Evolutionary conservation across 345 rosid genomes (phyloP).

Genomic region (Eucalyptus curtisii): DNA sequence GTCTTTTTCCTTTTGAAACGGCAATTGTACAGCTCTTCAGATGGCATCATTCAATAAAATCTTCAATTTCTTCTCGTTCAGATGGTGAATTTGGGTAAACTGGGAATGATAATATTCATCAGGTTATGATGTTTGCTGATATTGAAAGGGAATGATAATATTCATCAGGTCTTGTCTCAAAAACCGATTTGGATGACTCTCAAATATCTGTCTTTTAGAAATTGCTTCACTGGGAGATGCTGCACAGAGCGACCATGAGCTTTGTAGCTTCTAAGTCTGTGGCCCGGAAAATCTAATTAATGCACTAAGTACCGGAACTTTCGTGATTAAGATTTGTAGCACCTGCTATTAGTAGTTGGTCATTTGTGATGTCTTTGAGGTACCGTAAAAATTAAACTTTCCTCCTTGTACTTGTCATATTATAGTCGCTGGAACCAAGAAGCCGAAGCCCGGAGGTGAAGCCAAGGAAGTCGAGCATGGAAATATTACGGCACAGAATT

Average conservation of each 20-base stretch:
- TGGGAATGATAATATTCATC: too few relatives aligned
- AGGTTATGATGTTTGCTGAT: too few relatives aligned
- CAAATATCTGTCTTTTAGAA: neutral
- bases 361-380: neutral
- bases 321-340: neutral
- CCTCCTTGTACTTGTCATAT: neutral
- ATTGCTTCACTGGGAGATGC: neutral
- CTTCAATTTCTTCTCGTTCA: too few relatives aligned
- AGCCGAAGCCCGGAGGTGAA: neutral
- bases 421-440: slow-evolving; percentile 4
- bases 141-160: neutral
- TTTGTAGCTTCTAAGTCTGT: neutral
- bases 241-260: neutral
- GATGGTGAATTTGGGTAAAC: too few relatives aligned
- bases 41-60: too few relatives aligned
- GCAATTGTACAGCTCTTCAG: too few relatives aligned
- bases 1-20: too few relatives aligned
- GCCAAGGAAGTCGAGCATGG: neutral
- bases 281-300: neutral
- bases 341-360: neutral
- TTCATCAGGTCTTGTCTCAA: neutral
- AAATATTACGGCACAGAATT: slow-evolving; percentile 3
- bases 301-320: neutral
- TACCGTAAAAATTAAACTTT: neutral
- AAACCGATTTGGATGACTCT: neutral